These are phyloP conservation scores for Collybiopsis confluens DNA, from an alignment of 768 basidiomycete genomes.

Conservation along the genomic window DNA sequence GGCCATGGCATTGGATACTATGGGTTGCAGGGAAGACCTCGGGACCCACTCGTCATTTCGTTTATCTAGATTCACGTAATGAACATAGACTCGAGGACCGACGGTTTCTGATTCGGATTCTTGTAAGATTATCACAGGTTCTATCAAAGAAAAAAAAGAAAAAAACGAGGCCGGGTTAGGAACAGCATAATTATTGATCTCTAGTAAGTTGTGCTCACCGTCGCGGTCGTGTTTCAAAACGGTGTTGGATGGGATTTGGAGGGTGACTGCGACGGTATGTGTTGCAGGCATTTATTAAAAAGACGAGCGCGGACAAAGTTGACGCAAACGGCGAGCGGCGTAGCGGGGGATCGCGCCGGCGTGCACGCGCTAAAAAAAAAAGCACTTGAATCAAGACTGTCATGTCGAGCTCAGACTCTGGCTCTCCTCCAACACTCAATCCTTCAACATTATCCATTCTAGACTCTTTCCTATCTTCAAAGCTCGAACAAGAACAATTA, in stretches of 20 bases:
- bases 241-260: background rate
- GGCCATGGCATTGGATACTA: constrained; percentile 19
- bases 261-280: constrained; percentile 19
- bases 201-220: background rate
- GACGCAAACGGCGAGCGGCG: too few relatives aligned
- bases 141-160: constrained; percentile 23
- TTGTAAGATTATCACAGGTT: constrained; percentile 50
- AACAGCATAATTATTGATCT: background rate
- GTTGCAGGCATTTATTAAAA: constrained; percentile 24
- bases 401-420: too few relatives aligned
- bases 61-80: constrained; percentile 68
- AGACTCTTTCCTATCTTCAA: constrained; percentile 33
- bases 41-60: constrained; percentile 73
- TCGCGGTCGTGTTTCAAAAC: constrained; percentile 5
- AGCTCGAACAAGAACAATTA: constrained; percentile 38
- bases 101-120: constrained; percentile 35
- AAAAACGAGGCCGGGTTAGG: background rate
- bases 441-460: constrained; percentile 35
- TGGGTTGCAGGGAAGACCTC: constrained; percentile 32
- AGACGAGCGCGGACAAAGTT: too few relatives aligned
- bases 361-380: too few relatives aligned
- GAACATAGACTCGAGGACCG: constrained; percentile 52
- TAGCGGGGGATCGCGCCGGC: too few relatives aligned
- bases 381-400: background rate
- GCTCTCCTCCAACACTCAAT: constrained; percentile 33